These are phyloP conservation scores for Aureoboletus auriporus DNA, from an alignment of 768 basidiomycete species.

Conservation along the genomic window DNA sequence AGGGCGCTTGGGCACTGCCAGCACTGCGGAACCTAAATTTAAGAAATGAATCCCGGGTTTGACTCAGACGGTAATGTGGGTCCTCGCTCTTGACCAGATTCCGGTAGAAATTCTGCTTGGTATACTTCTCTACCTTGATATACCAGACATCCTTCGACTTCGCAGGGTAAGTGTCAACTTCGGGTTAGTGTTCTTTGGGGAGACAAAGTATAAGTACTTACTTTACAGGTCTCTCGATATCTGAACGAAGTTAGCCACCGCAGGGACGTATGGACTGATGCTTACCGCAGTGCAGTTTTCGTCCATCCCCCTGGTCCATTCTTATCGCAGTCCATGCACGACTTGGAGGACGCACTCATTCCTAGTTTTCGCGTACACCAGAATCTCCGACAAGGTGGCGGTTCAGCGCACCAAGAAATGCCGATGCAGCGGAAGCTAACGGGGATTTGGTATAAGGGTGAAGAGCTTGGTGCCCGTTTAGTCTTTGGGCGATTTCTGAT, in stretches of 20 bases:
- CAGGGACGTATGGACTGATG: conserved; percentile 14
- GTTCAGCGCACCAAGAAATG: neutral
- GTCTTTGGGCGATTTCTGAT: conserved; percentile 15
- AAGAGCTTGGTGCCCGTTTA: neutral
- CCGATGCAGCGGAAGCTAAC: neutral
- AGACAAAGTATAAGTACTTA: too few species aligned
- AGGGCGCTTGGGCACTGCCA: too few species aligned
- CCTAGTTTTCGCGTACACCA: conserved; percentile 7
- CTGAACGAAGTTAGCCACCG: neutral
- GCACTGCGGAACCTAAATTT: too few species aligned
- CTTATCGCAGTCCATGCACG: conserved; percentile 8
- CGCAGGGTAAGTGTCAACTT: conserved; percentile 18
- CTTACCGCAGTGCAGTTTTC: conserved; percentile 11
- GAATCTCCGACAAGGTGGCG: neutral
- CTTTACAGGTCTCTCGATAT: neutral
- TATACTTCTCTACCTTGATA: conserved; percentile 8
- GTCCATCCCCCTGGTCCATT: conserved; percentile 17
- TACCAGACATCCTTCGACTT: conserved; percentile 14
- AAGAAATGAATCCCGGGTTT: too few species aligned
- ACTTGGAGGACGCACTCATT: conserved; percentile 11
- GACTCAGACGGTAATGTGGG: too few species aligned
- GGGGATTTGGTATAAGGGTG: conserved; percentile 6
- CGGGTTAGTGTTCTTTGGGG: too few species aligned
- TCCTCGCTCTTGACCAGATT: too few species aligned
- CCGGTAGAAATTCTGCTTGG: conserved; percentile 9